Evolutionary conservation across 2,329 filamentous ascomycete species (phyloP).

Genomic region (Colletotrichum aenigma): DNA sequence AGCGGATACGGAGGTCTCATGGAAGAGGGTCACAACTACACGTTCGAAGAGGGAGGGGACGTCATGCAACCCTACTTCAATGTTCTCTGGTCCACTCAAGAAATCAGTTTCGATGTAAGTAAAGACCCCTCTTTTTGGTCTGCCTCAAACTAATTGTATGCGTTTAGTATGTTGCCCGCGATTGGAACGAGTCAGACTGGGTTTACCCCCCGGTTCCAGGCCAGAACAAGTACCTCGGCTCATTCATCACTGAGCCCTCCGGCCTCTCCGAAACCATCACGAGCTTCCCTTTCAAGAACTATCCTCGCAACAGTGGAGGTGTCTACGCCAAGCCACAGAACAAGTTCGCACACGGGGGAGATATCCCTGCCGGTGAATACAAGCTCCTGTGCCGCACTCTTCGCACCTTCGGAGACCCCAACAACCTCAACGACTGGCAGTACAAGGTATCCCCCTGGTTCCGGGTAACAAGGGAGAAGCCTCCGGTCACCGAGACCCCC

Average conservation of each 20-base stretch:
- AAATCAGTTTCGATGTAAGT: conserved; percentile 16
- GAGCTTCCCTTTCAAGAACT: not conserved
- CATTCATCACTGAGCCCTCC: not conserved
- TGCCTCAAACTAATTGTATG: not conserved
- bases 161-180: not conserved
- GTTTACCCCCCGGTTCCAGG: conserved; percentile 1
- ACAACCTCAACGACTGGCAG: conserved; percentile 23
- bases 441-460: conserved; percentile 22
- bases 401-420: conserved; percentile 23
- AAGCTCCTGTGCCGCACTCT: conserved; percentile 19
- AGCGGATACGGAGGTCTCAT: conserved; percentile 16
- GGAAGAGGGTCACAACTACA: conserved; percentile 20
- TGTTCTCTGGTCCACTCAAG: conserved; percentile 21
- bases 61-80: conserved; percentile 22
- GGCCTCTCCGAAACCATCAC: not conserved
- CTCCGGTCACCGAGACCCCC: not conserved
- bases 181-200: conserved; percentile 8
- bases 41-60: conserved; percentile 16
- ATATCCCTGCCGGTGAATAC: conserved; percentile 22
- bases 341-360: conserved; percentile 9
- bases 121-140: not conserved
- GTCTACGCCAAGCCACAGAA: not conserved
- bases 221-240: conserved; percentile 4
- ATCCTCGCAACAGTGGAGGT: not conserved
- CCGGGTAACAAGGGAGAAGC: conserved; percentile 7